phyloP scores from a whole-genome alignment of 805 yeast species.

The Cyberlindnera amylophila region DNA sequence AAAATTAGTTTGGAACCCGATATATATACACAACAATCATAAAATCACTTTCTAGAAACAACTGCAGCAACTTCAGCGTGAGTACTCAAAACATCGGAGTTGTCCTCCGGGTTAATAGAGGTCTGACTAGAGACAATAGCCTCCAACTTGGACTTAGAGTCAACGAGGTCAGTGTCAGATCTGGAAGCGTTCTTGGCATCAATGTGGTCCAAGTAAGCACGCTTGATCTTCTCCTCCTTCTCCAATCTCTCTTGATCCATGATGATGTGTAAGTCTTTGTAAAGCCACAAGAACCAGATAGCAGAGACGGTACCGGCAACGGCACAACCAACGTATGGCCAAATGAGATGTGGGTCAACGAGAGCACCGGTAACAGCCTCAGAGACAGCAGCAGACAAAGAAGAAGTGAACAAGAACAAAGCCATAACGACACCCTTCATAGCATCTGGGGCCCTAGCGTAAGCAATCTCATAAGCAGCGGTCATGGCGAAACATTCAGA shows the following conservation, averaged over 20 bases:
- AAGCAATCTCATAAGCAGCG: conserved; percentile 82
- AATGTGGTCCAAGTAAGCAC: conserved; percentile 10
- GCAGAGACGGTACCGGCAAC: conserved; percentile 59
- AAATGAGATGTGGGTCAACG: conserved; percentile 63
- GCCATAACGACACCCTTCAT: conserved; percentile 45
- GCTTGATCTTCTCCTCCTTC: conserved; percentile 18
- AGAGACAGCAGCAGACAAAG: conserved; percentile 76
- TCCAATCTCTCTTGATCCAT: conserved; percentile 22
- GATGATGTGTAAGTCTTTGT: conserved; percentile 19
- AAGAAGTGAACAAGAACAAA: conserved; percentile 61
- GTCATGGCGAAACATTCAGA: conserved; percentile 78
- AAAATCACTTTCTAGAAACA: conserved; percentile 3
- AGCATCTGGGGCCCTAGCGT: conserved; percentile 71
- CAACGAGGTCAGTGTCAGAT: not conserved
- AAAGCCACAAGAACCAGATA: conserved; percentile 41
- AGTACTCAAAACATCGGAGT: conserved; percentile 5
- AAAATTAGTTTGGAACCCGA: no score
- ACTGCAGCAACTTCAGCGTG: conserved; percentile 2
- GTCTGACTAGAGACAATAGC: conserved; percentile 2
- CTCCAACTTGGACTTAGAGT: conserved; percentile 1
- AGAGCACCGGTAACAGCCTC: conserved; percentile 67
- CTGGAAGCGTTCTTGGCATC: conserved; percentile 1
- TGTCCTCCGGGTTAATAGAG: not conserved
- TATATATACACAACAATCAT: no score
- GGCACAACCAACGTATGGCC: conserved; percentile 66